Base-by-base conservation (phyloP, 2,329 filamentous ascomycete genomes). In the Xylaria multiplex region DNA sequence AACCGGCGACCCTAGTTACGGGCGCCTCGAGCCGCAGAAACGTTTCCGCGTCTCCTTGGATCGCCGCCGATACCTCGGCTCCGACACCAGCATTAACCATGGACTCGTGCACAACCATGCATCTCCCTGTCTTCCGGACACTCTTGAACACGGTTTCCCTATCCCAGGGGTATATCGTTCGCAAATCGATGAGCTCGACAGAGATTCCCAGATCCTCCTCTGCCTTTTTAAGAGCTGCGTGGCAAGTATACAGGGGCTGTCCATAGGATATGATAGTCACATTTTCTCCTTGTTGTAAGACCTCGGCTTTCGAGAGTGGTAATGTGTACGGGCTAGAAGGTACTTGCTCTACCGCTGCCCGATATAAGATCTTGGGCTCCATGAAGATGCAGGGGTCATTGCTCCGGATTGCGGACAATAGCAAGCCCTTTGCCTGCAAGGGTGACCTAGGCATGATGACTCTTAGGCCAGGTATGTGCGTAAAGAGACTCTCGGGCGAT, bases 121-220 rank as follows among this genome's bases (percentile, higher is more conserved):
- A 93, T 66, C 93, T 82, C 0, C 94, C 93, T 0, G 94, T 97
- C 83, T 96, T 97, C 72, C 86, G 88, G 14, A 97, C 94, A 70
- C 93, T 97, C 59, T 90, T 82, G 66, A 97, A 83, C 1, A 97
- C 86, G 0, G 91, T 91, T 76, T 90, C 84, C 74, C 92, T 88
- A 77, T 97, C 94, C 94, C 94, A 97, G 0, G 94, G 94, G 75
- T 96, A 97, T 58, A 97, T 85, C 0, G 94, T 96, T 63, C 93
- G 85, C 64, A 97, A 81, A 76, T 97, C 94, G 66, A 97, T 93
- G 64, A 97, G 82, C 82, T 97, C 94, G 16, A 93, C 86, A 5
- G 86, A 91, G 61, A 94, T 86, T 6, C 91, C 92, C 54, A 93
- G 84, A 69, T 93, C 93, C 77, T 93, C 88, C 75, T 89, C 86